Base-by-base conservation (phyloP, 2,329 filamentous ascomycete species). In the Macrophomina pseudophaseolina region DNA sequence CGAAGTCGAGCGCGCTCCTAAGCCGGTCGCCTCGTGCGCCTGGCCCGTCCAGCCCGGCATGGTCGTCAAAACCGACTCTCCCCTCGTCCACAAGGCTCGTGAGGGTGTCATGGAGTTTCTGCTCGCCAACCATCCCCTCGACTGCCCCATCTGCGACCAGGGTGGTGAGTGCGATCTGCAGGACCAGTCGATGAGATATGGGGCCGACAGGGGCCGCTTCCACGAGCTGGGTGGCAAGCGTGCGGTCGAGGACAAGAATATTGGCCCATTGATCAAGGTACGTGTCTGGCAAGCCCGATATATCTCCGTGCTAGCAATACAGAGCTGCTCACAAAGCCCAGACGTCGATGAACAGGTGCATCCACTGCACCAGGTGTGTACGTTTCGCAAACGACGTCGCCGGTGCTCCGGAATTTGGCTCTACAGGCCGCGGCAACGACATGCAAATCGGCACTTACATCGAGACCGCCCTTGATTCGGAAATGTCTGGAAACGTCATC, bases 101-200 rank as follows among this genome's bases (percentile, higher is more conserved):
- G 95, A 99, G 85, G 95, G 95, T 78, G 93, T 99, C 62, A 99
- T 98, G 95, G 95, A 99, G 79, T 99, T 99, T 75, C 84, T 99
- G 71, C 88, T 99, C 69, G 93, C 94, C 74, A 98, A 98, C 81
- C 94, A 98, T 80, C 94, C 94, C 58, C 87, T 97, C 71, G 94
- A 98, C 83, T 97, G 94, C 84, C 93, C 94, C 56, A 93, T 99
- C 78, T 99, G 95, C 84, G 95, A 99, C 81, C 95, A 99, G 82
- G 95, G 95, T 84, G 95, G 95, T 78, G 95, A 99, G 81, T 99
- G 95, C 82, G 95, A 99, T 85, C 88, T 99, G 69, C 95, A 99
- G 83, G 95, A 99, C 80, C 95, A 99, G 85, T 98, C 94, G 66
- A 98, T 99, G 94, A 88, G 95, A 81, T 99, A 99, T 79, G 95